A percentile compares a stretch with the other conserved stretches of the same genome.
Conservation (phyloP, 1,284 basidiomycete genomes). For the Fomitopsis pinicola region DNA sequence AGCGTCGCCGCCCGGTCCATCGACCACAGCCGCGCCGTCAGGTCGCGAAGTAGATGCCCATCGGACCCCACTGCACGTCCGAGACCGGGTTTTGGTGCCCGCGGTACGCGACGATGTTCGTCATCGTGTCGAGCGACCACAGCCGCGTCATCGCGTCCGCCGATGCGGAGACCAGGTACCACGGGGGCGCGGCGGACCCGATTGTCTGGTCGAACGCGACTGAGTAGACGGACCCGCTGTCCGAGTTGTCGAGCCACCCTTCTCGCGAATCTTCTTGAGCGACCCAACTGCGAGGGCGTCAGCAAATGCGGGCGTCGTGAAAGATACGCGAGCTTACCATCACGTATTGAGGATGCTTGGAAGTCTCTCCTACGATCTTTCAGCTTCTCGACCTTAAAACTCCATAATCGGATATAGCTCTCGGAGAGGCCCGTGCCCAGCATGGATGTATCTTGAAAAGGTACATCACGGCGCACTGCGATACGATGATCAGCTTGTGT, state of each 20-base stretch:
- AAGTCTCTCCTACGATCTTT: conserved; percentile 77
- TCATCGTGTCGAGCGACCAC: conserved; percentile 96
- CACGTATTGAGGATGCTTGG: conserved; percentile 59
- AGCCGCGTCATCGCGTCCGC: conserved; percentile 89
- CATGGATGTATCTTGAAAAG: conserved; percentile 86
- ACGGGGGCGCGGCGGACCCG: conserved; percentile 83
- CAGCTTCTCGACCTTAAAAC: conserved; percentile 88
- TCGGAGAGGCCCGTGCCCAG: conserved; percentile 97
- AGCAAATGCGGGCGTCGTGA: conserved; percentile 6
- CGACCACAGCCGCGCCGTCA: conserved; percentile 95
- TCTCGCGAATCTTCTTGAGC: conserved; percentile 67
- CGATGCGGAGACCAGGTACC: conserved; percentile 88
- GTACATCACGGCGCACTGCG: conserved; percentile 78
- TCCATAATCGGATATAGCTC: conserved; percentile 95
- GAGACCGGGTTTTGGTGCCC: conserved; percentile 98
- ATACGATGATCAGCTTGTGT: conserved; percentile 34
- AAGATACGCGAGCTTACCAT: conserved; percentile 45
- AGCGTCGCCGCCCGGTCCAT: conserved; percentile 88
- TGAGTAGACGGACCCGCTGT: conserved; percentile 95
- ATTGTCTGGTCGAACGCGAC: conserved; percentile 90
- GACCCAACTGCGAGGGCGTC: conserved; percentile 43
- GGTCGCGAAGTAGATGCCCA: conserved; percentile 99
- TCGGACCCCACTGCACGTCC: conserved; percentile 98
- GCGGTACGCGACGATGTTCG: conserved; percentile 90
- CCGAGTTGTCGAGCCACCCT: conserved; percentile 77